Conservation (phyloP, 2,329 filamentous ascomycete genomes). For the Dothideomycetes sp. region DNA sequence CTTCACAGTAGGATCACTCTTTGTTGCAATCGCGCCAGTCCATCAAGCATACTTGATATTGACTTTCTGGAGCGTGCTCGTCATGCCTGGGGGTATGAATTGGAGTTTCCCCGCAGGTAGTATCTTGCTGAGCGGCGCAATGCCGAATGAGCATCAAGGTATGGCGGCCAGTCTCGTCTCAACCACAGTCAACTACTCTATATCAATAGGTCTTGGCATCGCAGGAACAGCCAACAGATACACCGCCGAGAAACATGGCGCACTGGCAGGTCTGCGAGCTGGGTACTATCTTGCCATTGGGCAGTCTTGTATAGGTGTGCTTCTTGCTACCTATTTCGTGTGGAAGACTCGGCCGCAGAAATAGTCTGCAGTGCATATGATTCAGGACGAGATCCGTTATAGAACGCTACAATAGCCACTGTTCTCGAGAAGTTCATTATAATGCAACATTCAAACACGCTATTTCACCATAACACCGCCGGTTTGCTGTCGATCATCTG, state of each 20-base stretch:
- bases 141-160: conserved; percentile 33
- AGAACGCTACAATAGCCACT: too few relatives aligned
- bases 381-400: too few relatives aligned
- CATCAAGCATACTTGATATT: conserved; percentile 51
- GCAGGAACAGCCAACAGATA: conserved; percentile 31
- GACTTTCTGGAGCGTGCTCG: conserved; percentile 43
- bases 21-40: conserved; percentile 32
- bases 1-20: conserved; percentile 26
- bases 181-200: conserved; percentile 29
- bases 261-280: conserved; percentile 3
- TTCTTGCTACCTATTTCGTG: conserved; percentile 7
- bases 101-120: conserved; percentile 52
- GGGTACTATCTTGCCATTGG: conserved; percentile 7
- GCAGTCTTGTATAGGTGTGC: conserved; percentile 3
- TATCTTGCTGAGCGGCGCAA: conserved; percentile 44
- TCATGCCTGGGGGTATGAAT: conserved; percentile 53
- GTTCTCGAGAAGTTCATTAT: too few relatives aligned
- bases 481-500: too few relatives aligned
- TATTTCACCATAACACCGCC: too few relatives aligned
- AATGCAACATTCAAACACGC: too few relatives aligned
- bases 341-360: conserved; percentile 3
- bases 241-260: conserved; percentile 4
- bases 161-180: conserved; percentile 44
- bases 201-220: conserved; percentile 14
- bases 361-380: background rate